Evolutionary conservation across 2,329 filamentous ascomycete genomes (phyloP), one percentile per base, ranked within the genome.

Genomic region (Cladosporium sp.): DNA sequence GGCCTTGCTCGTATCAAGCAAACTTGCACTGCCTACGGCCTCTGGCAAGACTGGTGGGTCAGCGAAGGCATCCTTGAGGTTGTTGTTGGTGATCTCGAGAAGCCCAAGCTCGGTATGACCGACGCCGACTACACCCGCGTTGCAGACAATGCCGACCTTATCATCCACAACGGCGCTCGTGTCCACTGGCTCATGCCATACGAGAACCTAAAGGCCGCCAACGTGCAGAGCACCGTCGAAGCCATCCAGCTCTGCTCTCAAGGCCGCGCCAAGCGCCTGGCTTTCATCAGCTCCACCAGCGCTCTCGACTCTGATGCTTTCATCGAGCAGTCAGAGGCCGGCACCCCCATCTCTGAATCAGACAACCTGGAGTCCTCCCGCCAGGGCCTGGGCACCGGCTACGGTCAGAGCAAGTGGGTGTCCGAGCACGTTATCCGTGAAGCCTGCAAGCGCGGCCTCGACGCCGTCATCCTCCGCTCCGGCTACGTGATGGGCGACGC

Each of bases 331-430:
- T 93, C 88, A 0, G 74, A 84, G 50, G 73, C 80, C 48, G 85
- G 86, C 8, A 81, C 80, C 7, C 80, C 81, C 11, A 78, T 95
- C 13, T 74, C 77, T 16, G 92, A 96, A 67, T 76, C 76, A 0
- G 91, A 96, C 64, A 83, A 92, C 57, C 76, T 96, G 54, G 74
- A 80, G 57, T 88, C 90, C 47, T 91, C 87, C 61, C 78, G 82
- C 33, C 82, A 75, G 46, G 88, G 88, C 27, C 80, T 96, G 1
- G 83, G 82, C 33, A 95, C 88, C 1, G 91, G 92, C 4, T 96
- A 96, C 61, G 91, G 92, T 2, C 91, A 96, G 67, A 83, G 81
- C 57, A 96, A 97, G 72, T 96, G 90, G 90, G 86, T 80, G 5
- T 78, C 79, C 3, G 82, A 85, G 63, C 80, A 79, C 57, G 76